Base-by-base conservation (phyloP, 495 filamentous ascomycete genomes). In the Durotheca rogersii region DNA sequence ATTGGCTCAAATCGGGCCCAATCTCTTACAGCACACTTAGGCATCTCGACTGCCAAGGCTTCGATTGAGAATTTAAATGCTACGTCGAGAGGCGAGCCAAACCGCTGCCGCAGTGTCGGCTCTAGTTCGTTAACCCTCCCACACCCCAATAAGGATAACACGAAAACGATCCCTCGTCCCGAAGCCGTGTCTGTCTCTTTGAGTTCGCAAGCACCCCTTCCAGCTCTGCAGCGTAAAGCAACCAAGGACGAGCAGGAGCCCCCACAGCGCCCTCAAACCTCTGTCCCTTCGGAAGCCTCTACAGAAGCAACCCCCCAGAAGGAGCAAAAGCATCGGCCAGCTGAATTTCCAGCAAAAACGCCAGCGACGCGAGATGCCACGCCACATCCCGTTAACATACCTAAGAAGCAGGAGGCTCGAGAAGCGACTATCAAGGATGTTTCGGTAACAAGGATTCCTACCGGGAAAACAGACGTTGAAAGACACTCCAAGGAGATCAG, bases 131-230 rank as follows among this genome's bases (percentile, higher is more conserved):
- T 14, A 31, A 1, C 45, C 17, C 25, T 7, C 11, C n/a, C 10
- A 3, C 6, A 16, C 15, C 44, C 35, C 12, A 47, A 48, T 29
- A 34, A 18, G 10, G 0, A 32, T 19, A n/a, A 30, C 36, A 15
- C 25, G 7, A 33, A 45, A 14, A 58, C 48, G 2, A 40, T 49
- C 19, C 44, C 49, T 41, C 48, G 39, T 1, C 33, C 49, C 2
- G 30, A 17, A 14, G 27, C 35, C 9, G 30, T 43, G 17, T 15
- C 33, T 16, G 19, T 39, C 32, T 7, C 41, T 3, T 34, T 42
- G 2, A 15, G 17, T 15, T 29, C 25, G 20, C 14, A 15, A 14
- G 3, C 11, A 2, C 25, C 20, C 31, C 7, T 14, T 30, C 42
- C 17, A 6, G 6, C 20, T 1, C 12, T 34, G 4, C 23, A 42